Evolutionary conservation across 371 early-diverging fungal species (phyloP), one percentile per base, ranked within the genome.

Genomic region (Mucor piriformis): DNA sequence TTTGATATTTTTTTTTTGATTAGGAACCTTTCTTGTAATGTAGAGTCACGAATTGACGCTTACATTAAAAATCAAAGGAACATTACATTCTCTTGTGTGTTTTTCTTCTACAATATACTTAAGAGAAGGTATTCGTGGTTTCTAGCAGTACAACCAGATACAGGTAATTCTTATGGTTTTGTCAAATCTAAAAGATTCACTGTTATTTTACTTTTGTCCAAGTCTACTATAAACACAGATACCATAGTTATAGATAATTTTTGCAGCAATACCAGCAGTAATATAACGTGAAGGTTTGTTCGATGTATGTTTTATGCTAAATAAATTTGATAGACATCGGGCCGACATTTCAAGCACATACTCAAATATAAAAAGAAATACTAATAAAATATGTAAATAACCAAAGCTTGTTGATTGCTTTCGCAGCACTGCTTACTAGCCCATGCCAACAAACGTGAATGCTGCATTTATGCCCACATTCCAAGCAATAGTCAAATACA

Each of bases 51-150:
- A 48, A 25, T 48, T 48, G 49, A 48, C 29, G 49, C 49, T 48
- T 27, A 48, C 49, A 48, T 48, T 48, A 48, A 48, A 48, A 48
- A 29, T 48, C 27, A 48, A 48, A 48, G 49, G 49, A 48, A 48
- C 49, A 27, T 48, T 48, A 48, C 49, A 12, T 48, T 48, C 27
- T 48, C 29, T 48, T 48, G 49, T 48, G 49, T 29, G 49, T 1
- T 48, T 27, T 25, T 27, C 51, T 34, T 32, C 35, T 50, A 34
- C 51, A 50, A 35, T 34, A 38, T 38, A 38, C 38, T 38, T 15
- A 38, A 38, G 38, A 38, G 38, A 38, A 38, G 38, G 38, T 38
- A 38, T 38, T 38, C 38, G n/a, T 38, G 38, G 38, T 38, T 38
- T 38, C 38, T 38, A 38, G 38, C n/a, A 38, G 38, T 38, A 38